Conservation (phyloP, 2,329 filamentous ascomycete genomes). For the Knufia petricola region DNA sequence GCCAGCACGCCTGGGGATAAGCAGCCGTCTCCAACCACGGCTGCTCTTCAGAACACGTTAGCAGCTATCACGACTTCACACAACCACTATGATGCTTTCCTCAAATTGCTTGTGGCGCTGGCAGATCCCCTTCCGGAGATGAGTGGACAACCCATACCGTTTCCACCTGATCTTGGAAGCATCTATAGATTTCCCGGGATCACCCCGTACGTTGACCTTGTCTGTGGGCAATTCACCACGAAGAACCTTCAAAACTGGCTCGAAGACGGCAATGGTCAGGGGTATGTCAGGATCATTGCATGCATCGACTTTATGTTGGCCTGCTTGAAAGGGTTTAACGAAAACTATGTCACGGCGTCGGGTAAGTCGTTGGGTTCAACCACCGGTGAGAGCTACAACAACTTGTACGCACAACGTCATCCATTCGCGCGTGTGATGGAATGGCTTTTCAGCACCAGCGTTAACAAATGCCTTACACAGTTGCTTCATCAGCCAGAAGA, state of each 20-base stretch:
- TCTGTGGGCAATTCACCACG: constrained; percentile 67
- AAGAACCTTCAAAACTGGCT: constrained; percentile 55
- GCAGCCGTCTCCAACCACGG: constrained; percentile 30
- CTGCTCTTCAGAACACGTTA: constrained; percentile 52
- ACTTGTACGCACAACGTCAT: constrained; percentile 76
- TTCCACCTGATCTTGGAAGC: constrained; percentile 74
- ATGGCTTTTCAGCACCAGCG: constrained; percentile 92
- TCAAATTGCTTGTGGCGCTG: constrained; percentile 64
- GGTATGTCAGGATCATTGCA: constrained; percentile 56
- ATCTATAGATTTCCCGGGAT: constrained; percentile 74
- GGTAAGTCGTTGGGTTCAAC: constrained; percentile 10
- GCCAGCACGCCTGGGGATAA: constrained; percentile 9
- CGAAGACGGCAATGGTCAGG: constrained; percentile 57
- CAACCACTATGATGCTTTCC: constrained; percentile 76
- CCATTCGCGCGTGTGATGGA: constrained; percentile 94
- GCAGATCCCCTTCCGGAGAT: constrained; percentile 49
- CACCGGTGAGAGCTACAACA: constrained; percentile 36
- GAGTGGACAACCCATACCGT: constrained; percentile 61
- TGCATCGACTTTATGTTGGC: constrained; percentile 76
- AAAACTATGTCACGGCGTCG: constrained; percentile 58
- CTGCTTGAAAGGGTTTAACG: constrained; percentile 82
- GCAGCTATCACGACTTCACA: constrained; percentile 67
- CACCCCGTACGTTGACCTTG: constrained; percentile 86
- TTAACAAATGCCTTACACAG: constrained; percentile 68
- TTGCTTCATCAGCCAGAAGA: constrained; percentile 66